Percentiles rank a stretch among this genome's conserved stretches.
phyloP scores from a whole-genome alignment of 2,329 filamentous ascomycete genomes.

The Truncatella angustata region DNA sequence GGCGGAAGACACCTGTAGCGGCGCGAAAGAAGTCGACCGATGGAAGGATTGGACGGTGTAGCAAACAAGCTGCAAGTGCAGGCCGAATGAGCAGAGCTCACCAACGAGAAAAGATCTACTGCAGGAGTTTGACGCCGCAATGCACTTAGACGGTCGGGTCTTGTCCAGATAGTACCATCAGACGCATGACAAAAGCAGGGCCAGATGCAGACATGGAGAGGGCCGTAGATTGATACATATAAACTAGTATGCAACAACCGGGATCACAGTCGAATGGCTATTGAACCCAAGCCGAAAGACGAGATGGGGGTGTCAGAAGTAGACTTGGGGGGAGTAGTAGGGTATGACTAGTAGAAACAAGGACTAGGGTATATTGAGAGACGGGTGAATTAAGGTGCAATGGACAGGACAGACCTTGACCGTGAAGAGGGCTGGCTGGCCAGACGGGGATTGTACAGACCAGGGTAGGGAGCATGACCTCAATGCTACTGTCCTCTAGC shows the following conservation, averaged over 20 bases:
- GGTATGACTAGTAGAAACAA: constrained; percentile 29
- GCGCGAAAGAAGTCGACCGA: constrained; percentile 18
- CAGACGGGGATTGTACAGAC: constrained; percentile 18
- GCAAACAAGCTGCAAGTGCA: constrained; percentile 23
- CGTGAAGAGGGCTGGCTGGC: constrained; percentile 26
- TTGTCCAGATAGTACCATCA: constrained; percentile 30
- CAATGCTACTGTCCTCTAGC: constrained; percentile 28
- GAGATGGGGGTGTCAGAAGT: constrained; percentile 24
- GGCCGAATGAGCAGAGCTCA: constrained; percentile 19
- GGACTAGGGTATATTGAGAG: constrained; percentile 23
- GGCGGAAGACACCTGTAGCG: constrained; percentile 9
- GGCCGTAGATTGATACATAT: constrained; percentile 35
- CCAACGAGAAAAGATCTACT: constrained; percentile 21
- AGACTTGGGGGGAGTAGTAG: constrained; percentile 27
- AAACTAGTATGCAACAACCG: constrained; percentile 37
- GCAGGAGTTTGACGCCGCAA: constrained; percentile 26
- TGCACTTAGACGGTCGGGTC: constrained; percentile 25
- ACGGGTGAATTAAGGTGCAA: constrained; percentile 26
- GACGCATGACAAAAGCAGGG: constrained; percentile 28
- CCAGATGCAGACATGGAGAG: constrained; percentile 31
- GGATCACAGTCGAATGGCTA: constrained; percentile 24
- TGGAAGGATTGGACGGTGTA: constrained; percentile 17
- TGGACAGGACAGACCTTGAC: constrained; percentile 9
- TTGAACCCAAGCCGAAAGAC: constrained; percentile 20
- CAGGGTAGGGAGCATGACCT: constrained; percentile 24